Percentiles rank a stretch among this genome's conserved stretches.
Conservation (phyloP, 768 basidiomycete genomes). For the Wakefieldia striispora region DNA sequence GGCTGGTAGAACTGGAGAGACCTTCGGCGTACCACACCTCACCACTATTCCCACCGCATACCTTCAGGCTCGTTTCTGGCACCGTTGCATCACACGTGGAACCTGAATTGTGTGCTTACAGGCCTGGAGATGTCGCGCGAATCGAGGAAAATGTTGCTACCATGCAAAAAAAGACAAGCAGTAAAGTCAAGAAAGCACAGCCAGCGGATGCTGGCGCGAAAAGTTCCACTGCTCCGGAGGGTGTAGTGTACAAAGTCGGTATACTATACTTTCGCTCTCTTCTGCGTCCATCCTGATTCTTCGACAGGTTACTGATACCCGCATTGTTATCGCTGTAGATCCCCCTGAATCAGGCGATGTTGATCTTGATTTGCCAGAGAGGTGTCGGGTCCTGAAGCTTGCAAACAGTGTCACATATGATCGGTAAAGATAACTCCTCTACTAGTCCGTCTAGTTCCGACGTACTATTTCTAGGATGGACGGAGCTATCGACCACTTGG, state of each 20-base stretch:
- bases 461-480: conserved; percentile 69
- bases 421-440: conserved; percentile 41
- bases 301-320: conserved; percentile 70
- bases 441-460: background rate
- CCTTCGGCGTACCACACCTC: conserved; percentile 76
- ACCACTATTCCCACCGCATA: conserved; percentile 79
- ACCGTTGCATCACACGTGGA: background rate
- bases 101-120: conserved; percentile 28
- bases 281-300: background rate
- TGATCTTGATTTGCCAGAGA: conserved; percentile 79
- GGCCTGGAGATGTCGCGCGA: conserved; percentile 86
- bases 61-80: conserved; percentile 55
- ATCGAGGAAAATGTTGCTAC: conserved; percentile 69
- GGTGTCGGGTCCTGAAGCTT: conserved; percentile 81
- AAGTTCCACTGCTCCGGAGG: conserved; percentile 50
- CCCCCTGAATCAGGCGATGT: conserved; percentile 54
- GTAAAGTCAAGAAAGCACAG: conserved; percentile 42
- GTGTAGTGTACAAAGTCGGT: conserved; percentile 81
- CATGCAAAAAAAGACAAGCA: conserved; percentile 42
- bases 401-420: conserved; percentile 93
- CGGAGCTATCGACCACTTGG: conserved; percentile 67
- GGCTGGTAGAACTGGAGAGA: conserved; percentile 83
- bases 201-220: conserved; percentile 38
- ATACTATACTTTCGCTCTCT: background rate
- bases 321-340: conserved; percentile 79